Evolutionary conservation across 108 stramenopile genomes (phyloP).

Genomic region (Nannochloropsis salina): DNA sequence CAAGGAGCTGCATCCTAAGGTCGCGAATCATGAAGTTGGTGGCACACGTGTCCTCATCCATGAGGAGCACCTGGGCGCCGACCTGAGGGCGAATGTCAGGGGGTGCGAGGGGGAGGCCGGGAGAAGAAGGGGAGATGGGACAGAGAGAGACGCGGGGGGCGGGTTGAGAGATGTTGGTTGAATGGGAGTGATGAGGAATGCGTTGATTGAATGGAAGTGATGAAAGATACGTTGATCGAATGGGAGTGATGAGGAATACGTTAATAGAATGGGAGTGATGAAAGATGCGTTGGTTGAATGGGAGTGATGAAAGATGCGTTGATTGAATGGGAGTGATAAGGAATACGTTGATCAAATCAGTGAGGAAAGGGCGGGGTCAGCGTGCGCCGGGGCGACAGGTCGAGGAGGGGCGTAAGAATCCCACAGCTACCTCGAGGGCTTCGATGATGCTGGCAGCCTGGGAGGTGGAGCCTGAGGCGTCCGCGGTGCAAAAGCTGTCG

Average conservation of each 20-base stretch:
- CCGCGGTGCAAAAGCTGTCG: slow-evolving; percentile 65
- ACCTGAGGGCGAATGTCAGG: slow-evolving; percentile 56
- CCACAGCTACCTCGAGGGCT: slow-evolving; percentile 63
- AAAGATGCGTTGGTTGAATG: no score
- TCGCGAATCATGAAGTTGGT: slow-evolving; percentile 94
- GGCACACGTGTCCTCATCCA: slow-evolving; percentile 96
- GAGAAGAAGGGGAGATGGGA: not conserved
- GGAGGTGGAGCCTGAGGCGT: slow-evolving; percentile 85
- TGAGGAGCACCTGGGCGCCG: slow-evolving; percentile 72
- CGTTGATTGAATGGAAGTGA: no score
- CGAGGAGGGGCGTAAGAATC: no score
- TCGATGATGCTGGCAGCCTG: slow-evolving; percentile 89
- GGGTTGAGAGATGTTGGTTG: not conserved
- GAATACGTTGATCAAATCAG: no score
- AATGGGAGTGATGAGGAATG: no score
- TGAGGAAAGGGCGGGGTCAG: no score
- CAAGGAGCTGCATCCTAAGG: slow-evolving; percentile 83
- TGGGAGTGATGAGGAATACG: no score
- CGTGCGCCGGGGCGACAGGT: no score
- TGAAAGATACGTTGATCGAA: no score
- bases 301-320: no score
- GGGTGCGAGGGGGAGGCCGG: not conserved
- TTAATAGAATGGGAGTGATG: no score
- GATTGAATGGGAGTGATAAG: no score
- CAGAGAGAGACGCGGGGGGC: not conserved